A percentile compares a stretch with the other conserved stretches of the same genome.
phyloP scores from a whole-genome alignment of 495 filamentous ascomycete species.

The Clohesyomyces aquaticus region DNA sequence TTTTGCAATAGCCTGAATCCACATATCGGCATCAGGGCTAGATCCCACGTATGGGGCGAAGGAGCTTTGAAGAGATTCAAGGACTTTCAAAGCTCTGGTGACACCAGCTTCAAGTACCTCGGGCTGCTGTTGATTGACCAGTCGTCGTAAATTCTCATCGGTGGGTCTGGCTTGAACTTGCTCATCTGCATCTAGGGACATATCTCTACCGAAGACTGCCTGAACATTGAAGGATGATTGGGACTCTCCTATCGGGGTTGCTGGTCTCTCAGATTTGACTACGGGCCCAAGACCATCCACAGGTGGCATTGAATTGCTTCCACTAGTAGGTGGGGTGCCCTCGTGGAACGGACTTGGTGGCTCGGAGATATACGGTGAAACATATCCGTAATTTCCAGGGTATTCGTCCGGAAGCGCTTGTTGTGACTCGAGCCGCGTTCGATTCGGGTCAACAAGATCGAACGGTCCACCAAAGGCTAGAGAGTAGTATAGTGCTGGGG shows the following conservation, averaged over 20 bases:
- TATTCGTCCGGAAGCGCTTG: too few relatives aligned
- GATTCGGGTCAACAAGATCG: too few relatives aligned
- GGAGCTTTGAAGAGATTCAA: conserved; percentile 6
- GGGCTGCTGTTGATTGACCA: conserved; percentile 47
- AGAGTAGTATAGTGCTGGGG: too few relatives aligned
- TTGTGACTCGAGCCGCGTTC: too few relatives aligned
- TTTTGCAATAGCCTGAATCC: conserved; percentile 52
- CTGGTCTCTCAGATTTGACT: neutral
- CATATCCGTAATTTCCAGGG: too few relatives aligned
- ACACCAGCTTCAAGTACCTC: conserved; percentile 51
- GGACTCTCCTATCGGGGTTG: neutral
- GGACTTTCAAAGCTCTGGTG: conserved; percentile 40
- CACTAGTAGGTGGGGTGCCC: neutral
- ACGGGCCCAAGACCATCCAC: neutral
- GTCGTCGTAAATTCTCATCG: conserved; percentile 40
- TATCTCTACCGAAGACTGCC: conserved; percentile 13
- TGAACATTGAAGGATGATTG: conserved; percentile 14
- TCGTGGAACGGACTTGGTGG: too few relatives aligned
- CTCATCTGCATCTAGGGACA: conserved; percentile 6
- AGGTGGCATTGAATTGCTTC: too few relatives aligned
- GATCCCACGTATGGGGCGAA: conserved; percentile 46
- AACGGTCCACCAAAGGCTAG: too few relatives aligned
- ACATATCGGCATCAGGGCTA: conserved; percentile 46
- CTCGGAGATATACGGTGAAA: too few relatives aligned
- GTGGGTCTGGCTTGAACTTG: conserved; percentile 7